Base-by-base conservation (phyloP, 768 basidiomycete species). In the Kwoniella sp. region DNA sequence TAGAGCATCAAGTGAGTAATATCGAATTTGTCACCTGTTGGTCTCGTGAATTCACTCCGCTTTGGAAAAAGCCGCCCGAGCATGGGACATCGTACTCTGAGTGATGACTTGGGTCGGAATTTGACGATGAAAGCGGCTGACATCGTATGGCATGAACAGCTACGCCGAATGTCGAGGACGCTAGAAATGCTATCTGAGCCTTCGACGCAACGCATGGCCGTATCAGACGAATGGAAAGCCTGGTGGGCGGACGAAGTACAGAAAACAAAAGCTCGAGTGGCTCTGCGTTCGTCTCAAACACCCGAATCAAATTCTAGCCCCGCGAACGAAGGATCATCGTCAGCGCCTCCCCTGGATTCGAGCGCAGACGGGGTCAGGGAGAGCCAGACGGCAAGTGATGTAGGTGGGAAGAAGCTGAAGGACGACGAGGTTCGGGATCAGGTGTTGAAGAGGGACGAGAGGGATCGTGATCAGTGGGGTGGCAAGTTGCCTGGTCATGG, bases 1-100 rank as follows among this genome's bases (percentile, higher is more conserved):
- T 81, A 29, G 79, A 81, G 61, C 73, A 81, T 69, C 76, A 78
- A 72, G 79, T 75, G 38, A 60, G 77, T 68, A 7, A 1, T 55
- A 2, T 25, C 28, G 13, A 23, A 5, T 13, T 5, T 13, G 34
- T 5, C 34, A 34, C 5, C 5, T 5, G 7, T 34, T 34, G 7
- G 13, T 13, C 13, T 34, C 34, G 7, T 34, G 7, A 0, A 34
- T 17, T 15, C 12, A 26, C 5, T 45, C 37, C 38, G 8, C 22
- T 23, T n/a, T 45, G 23, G 7, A 34, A 34, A 34, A 5, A 34
- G 13, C 13, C 34, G 13, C 13, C 34, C 7, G 34, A 5, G 34
- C 13, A 5, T 13, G 34, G 34, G 13, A 34, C 34, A 34, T 13
- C 13, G 7, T 34, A 5, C 34, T 13, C 34, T 34, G 5, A 34